A percentile compares a stretch with the other conserved stretches of the same genome.
Conservation (phyloP, 2,329 filamentous ascomycete species). For the Xylaria sp. region DNA sequence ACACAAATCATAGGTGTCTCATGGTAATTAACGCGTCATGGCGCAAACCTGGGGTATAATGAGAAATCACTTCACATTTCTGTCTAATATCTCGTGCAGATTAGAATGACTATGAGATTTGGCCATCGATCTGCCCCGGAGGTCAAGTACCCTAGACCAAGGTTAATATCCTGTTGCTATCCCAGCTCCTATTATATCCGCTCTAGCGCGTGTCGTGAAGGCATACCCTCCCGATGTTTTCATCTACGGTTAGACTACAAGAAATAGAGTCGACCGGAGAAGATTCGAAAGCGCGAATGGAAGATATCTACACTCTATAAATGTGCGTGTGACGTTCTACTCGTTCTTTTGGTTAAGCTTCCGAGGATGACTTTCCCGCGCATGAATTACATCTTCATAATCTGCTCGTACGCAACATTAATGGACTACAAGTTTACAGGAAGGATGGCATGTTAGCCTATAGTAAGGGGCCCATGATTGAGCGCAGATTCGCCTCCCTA, state of each 20-base stretch:
- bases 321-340: background rate
- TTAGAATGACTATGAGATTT: background rate
- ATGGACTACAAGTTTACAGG: background rate
- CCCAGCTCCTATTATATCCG: background rate
- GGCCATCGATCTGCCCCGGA: slow-evolving; percentile 6
- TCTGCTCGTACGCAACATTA: slow-evolving; percentile 9
- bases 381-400: slow-evolving; percentile 10
- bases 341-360: background rate
- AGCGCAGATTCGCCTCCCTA: background rate
- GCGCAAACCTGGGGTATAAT: slow-evolving; percentile 10
- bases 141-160: background rate
- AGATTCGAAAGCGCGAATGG: background rate
- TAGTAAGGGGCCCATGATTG: background rate
- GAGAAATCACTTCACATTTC: slow-evolving; percentile 2
- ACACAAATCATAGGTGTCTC: background rate
- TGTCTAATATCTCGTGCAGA: background rate
- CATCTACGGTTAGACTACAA: background rate
- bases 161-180: background rate
- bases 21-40: slow-evolving; percentile 12
- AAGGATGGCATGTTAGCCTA: background rate
- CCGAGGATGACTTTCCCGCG: background rate
- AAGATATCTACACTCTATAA: background rate
- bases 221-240: background rate
- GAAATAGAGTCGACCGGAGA: no score
- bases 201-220: background rate